Base-by-base conservation (phyloP, 2,329 filamentous ascomycete genomes). In the Bretziella fagacearum region DNA sequence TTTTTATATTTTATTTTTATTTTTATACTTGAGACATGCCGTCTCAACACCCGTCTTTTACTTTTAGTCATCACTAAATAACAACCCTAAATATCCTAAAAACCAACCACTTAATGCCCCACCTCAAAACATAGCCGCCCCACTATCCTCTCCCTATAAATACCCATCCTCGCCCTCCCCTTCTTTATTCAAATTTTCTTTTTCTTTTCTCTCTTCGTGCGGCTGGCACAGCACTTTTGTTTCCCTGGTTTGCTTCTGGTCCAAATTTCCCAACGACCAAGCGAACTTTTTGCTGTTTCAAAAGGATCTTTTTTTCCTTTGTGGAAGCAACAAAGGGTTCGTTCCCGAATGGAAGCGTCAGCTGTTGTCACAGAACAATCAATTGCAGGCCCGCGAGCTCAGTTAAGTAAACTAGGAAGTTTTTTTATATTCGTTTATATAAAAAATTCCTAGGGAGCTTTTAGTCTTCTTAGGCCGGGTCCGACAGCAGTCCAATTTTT, bases 321-420 rank as follows among this genome's bases (percentile, higher is more conserved):
- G 13, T 18, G 18, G 37, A 20, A n/a, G 32, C 8, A 13, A n/a
- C 20, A 42, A 41, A 8, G 23, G 11, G 37, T 7, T 8, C n/a
- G 37, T 46, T 46, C 44, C 39, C 30, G 17, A 46, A 50, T 46
- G 43, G 49, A 51, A 51, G 49, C 49, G 49, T 51, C 49, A 47
- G 44, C 49, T 51, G 49, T 45, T 51, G 49, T 51, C 49, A 51
- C 49, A 51, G 49, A 51, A 47, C 26, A 51, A 51, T 51, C 49
- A 51, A 51, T 51, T 51, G 49, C 49, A 51, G 49, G 49, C 49
- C 49, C 49, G 49, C 49, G 45, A 51, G 49, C 49, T 51, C 49
- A 43, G 13, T 51, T 44, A 42, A 43, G 36, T n/a, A 13, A 13
- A 7, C 30, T 10, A 10, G 6, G 8, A 23, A 11, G 6, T 27